Evolutionary conservation across 371 early-diverging fungal species (phyloP).

Genomic region (Encephalitozoon cuniculi): DNA sequence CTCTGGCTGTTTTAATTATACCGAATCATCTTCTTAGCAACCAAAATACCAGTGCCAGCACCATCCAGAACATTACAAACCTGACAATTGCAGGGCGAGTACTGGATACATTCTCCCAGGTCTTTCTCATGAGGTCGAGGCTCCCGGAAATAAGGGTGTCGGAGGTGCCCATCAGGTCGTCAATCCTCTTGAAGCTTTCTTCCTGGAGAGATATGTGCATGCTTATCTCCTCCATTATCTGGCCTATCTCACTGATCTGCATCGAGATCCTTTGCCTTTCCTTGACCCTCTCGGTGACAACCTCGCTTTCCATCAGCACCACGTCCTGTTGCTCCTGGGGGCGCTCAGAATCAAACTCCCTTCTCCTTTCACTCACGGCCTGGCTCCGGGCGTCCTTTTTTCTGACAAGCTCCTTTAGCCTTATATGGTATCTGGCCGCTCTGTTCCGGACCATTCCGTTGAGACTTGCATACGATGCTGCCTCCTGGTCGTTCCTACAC

Average conservation of each 20-base stretch:
- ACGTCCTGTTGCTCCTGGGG: neutral
- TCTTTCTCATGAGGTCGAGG: conserved; percentile 33
- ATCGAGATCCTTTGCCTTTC: conserved; percentile 49
- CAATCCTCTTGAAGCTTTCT: conserved; percentile 57
- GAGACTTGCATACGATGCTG: neutral
- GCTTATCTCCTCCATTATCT: conserved; percentile 59
- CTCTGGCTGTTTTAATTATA: neutral
- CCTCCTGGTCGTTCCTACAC: neutral
- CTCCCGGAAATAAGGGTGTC: conserved; percentile 29
- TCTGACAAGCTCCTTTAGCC: conserved; percentile 7
- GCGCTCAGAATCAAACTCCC: neutral
- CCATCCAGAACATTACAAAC: conserved; percentile 53
- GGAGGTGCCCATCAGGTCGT: conserved; percentile 45
- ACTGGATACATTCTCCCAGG: conserved; percentile 25
- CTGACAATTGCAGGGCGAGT: conserved; percentile 44
- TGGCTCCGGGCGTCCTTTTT: neutral
- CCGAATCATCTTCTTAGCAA: conserved; percentile 16
- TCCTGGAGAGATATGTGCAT: conserved; percentile 60
- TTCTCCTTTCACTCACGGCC: neutral
- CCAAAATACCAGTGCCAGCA: conserved; percentile 41
- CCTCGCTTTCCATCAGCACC: neutral
- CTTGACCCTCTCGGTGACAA: neutral
- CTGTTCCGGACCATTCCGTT: conserved; percentile 8
- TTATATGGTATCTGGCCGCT: conserved; percentile 3
- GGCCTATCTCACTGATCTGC: conserved; percentile 61